Conservation (phyloP, 192 early-diverging fungal species). For the Chytriomyces sp. region DNA sequence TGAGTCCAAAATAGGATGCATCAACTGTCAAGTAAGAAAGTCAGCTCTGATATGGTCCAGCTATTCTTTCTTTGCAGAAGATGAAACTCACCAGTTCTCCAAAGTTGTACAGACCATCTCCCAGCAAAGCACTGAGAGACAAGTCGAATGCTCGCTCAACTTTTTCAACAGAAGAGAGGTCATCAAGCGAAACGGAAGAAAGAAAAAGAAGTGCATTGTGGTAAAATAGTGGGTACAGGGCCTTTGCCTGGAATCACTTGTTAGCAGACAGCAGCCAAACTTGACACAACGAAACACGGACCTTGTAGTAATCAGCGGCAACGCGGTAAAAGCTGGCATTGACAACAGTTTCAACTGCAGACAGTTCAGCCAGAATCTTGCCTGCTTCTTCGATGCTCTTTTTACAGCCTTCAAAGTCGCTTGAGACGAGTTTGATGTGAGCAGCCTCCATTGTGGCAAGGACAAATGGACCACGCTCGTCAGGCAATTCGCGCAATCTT, state of each 20-base stretch:
- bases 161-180: slow-evolving; percentile 75
- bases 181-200: slow-evolving; percentile 87
- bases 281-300: slow-evolving; percentile 22
- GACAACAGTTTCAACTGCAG: slow-evolving; percentile 80
- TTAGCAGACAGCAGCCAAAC: slow-evolving; percentile 28
- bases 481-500: slow-evolving; percentile 64
- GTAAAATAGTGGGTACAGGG: slow-evolving; percentile 91
- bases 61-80: not conserved
- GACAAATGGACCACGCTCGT: slow-evolving; percentile 83
- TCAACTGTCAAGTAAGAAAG: slow-evolving; percentile 62
- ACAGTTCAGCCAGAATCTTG: slow-evolving; percentile 76
- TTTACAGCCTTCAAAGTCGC: slow-evolving; percentile 84
- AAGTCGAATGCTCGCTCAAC: slow-evolving; percentile 92
- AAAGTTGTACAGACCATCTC: slow-evolving; percentile 98
- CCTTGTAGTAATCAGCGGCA: slow-evolving; percentile 95
- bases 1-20: slow-evolving; percentile 86
- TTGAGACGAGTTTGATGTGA: slow-evolving; percentile 77
- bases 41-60: slow-evolving; percentile 23
- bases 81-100: slow-evolving; percentile 82
- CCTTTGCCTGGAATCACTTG: slow-evolving; percentile 71
- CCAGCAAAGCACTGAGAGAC: slow-evolving; percentile 86
- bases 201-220: slow-evolving; percentile 92
- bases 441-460: slow-evolving; percentile 87
- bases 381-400: slow-evolving; percentile 84
- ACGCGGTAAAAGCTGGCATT: slow-evolving; percentile 95